Conservation (phyloP, 495 filamentous ascomycete genomes). For the Hypoxylon rickii region DNA sequence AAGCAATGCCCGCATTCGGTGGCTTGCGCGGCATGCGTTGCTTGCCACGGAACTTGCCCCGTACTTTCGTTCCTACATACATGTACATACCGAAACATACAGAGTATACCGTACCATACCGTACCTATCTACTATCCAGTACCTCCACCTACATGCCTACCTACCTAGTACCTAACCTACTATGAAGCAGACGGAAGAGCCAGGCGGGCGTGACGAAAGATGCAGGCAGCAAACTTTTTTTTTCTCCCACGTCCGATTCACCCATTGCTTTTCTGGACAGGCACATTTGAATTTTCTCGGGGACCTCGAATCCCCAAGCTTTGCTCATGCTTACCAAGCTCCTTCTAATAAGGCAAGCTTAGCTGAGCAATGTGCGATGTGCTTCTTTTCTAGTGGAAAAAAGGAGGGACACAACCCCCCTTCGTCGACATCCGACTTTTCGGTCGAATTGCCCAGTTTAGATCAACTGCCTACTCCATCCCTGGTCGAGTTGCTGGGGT, state of each 20-base stretch:
- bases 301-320: conserved; percentile 1
- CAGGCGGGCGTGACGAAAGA: conserved; percentile 22
- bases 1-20: conserved; percentile 29
- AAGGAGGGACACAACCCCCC: not conserved
- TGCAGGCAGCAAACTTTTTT: conserved; percentile 31
- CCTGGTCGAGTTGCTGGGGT: not conserved
- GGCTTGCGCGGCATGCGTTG: conserved; percentile 29
- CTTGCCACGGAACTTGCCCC: conserved; percentile 21
- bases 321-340: conserved; percentile 9
- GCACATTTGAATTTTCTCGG: conserved; percentile 8
- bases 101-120: too few species aligned
- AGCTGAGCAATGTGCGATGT: conserved; percentile 2
- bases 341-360: not conserved
- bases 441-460: conserved; percentile 8
- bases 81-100: too few species aligned
- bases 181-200: conserved; percentile 4
- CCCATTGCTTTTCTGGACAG: conserved; percentile 5
- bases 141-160: too few species aligned
- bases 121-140: too few species aligned
- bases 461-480: conserved; percentile 3
- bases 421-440: conserved; percentile 7
- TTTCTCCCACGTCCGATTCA: conserved; percentile 12
- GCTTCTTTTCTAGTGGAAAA: not conserved
- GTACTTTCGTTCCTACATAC: conserved; percentile 13
- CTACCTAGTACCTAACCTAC: conserved; percentile 7